Percentiles rank a stretch among this genome's conserved stretches.
Conservation (phyloP, 345 rosid species). For the Leavenworthia alabamica region DNA sequence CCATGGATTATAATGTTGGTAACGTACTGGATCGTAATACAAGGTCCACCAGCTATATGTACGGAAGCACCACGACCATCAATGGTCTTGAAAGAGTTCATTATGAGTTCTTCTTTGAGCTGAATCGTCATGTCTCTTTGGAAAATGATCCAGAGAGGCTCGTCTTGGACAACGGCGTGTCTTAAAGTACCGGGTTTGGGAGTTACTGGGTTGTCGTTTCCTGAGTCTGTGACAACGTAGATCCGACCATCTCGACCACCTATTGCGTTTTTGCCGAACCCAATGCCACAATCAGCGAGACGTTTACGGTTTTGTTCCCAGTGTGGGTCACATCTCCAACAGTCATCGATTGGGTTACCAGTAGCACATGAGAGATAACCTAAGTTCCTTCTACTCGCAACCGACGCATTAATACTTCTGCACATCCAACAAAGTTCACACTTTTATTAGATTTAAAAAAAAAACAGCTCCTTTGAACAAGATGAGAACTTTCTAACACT, state of each 20-base stretch:
- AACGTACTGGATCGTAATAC: constrained; percentile 70
- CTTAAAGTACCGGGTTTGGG: constrained; percentile 70
- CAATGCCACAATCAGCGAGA: constrained; percentile 69
- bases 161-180: constrained; percentile 66
- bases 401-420: constrained; percentile 59
- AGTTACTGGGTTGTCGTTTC: constrained; percentile 52
- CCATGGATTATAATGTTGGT: constrained; percentile 70
- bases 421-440: not conserved
- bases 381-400: constrained; percentile 50
- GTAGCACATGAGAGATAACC: constrained; percentile 62
- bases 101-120: constrained; percentile 65
- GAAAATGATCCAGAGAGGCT: constrained; percentile 77
- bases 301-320: constrained; percentile 67
- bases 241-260: constrained; percentile 74
- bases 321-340: constrained; percentile 83
- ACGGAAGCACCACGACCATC: constrained; percentile 78
- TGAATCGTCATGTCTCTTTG: constrained; percentile 63
- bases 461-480: not conserved
- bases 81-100: constrained; percentile 76
- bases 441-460: not conserved
- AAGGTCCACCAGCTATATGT: constrained; percentile 75
- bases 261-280: constrained; percentile 70
- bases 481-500: not conserved
- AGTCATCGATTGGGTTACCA: constrained; percentile 76
- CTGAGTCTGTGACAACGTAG: constrained; percentile 59